Conservation (phyloP, 2,329 filamentous ascomycete species). For the Xylariaceae sp. region DNA sequence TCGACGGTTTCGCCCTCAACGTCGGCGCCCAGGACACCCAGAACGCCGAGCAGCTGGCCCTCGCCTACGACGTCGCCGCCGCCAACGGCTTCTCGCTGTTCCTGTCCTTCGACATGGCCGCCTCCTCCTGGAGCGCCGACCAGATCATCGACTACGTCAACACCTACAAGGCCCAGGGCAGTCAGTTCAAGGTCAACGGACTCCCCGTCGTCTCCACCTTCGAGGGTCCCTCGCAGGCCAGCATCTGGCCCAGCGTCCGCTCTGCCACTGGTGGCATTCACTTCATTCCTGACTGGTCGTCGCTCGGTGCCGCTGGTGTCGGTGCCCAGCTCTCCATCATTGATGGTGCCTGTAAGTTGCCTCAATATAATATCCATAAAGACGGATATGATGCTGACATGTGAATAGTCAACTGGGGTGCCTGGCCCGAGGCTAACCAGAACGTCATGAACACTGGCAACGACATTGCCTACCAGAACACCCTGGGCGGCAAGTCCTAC, state of each 20-base stretch:
- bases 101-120: conserved; percentile 34
- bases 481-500: conserved; percentile 40
- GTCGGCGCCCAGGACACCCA: conserved; percentile 24
- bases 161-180: conserved; percentile 33
- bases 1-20: conserved; percentile 30
- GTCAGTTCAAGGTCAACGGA: conserved; percentile 38
- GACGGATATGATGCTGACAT: conserved; percentile 10
- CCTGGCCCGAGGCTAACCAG: conserved; percentile 42
- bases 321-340: conserved; percentile 23
- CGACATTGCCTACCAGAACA: conserved; percentile 37
- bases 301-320: conserved; percentile 36
- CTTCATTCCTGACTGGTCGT: conserved; percentile 45
- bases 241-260: conserved; percentile 40
- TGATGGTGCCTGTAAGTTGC: conserved; percentile 30
- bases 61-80: conserved; percentile 33
- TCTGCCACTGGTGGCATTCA: conserved; percentile 35
- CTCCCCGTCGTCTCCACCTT: conserved; percentile 48
- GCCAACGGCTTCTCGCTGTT: conserved; percentile 33
- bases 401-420: conserved; percentile 44
- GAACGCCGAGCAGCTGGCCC: conserved; percentile 27
- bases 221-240: conserved; percentile 40
- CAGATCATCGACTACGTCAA: conserved; percentile 33
- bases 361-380: neutral
- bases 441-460: conserved; percentile 35
- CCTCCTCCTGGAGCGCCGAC: conserved; percentile 27